These are phyloP conservation scores for Erodium chrysanthum DNA, from an alignment of 441 rosid genomes.

Conservation along the genomic window DNA sequence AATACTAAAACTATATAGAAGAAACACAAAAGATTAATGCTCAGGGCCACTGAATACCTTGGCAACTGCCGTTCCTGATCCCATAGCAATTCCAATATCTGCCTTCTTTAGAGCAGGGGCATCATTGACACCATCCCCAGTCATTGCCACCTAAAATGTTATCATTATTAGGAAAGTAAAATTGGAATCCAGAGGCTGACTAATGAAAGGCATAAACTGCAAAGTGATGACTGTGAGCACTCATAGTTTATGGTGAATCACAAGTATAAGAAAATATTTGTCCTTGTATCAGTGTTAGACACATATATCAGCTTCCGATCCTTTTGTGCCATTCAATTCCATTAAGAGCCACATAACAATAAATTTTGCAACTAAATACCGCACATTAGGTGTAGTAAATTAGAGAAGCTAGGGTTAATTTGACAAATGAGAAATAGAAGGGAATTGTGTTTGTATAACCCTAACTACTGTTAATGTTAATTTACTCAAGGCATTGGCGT, in stretches of 20 bases:
- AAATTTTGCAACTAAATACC: not conserved
- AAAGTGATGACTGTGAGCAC: not conserved
- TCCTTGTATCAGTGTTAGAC: not conserved
- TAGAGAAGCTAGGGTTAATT: not conserved
- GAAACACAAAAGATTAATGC: conserved; percentile 4
- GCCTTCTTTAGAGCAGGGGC: conserved; percentile 98
- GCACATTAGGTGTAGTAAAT: not conserved
- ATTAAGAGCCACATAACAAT: not conserved
- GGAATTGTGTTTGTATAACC: not conserved
- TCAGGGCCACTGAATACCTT: conserved; percentile 45
- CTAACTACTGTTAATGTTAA: not conserved
- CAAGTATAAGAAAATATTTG: not conserved
- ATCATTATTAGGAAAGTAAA: conserved; percentile 14
- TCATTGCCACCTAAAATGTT: conserved; percentile 84
- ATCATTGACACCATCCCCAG: conserved; percentile 99
- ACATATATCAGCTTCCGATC: not conserved
- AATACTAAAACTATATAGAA: not conserved
- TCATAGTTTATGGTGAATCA: not conserved
- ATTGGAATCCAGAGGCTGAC: not conserved
- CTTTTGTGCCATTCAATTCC: not conserved
- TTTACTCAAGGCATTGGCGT: not conserved
- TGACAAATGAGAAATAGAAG: not conserved
- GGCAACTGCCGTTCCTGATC: conserved; percentile 99
- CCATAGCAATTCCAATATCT: conserved; percentile 98
- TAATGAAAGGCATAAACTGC: not conserved